Conservation (phyloP, 2,329 filamentous ascomycete genomes). For the Diaporthe nobilis region DNA sequence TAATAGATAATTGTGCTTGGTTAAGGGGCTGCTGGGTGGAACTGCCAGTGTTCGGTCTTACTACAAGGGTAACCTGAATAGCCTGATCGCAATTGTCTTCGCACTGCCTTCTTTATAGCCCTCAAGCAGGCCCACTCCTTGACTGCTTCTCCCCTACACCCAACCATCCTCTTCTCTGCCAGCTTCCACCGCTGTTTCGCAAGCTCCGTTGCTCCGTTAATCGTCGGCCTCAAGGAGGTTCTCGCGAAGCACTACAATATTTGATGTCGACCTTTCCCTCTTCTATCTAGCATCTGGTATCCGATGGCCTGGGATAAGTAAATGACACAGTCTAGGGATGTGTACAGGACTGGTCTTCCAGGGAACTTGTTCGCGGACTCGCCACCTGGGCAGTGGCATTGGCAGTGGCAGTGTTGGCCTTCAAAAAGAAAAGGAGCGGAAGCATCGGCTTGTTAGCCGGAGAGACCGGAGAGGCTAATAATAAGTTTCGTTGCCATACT, state of each 20-base stretch:
- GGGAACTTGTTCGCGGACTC: neutral
- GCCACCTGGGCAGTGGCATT: no score
- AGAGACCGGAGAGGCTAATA: neutral
- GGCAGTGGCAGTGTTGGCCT: neutral
- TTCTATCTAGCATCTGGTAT: neutral
- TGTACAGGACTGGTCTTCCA: neutral
- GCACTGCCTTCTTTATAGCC: neutral
- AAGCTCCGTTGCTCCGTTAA: neutral
- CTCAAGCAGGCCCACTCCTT: neutral
- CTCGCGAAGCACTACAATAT: neutral
- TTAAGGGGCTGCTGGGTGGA: neutral
- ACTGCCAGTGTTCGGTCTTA: neutral
- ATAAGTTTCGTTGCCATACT: neutral
- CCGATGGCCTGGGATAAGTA: neutral
- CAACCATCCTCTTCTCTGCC: neutral
- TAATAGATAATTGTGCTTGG: no score
- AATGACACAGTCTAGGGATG: neutral
- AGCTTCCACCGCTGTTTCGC: neutral
- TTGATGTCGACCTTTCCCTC: neutral
- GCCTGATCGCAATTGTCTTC: neutral
- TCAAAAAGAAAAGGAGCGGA: neutral
- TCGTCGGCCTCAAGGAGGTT: neutral
- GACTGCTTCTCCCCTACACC: neutral
- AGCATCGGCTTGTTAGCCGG: neutral
- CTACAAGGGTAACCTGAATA: neutral